Base-by-base conservation (phyloP, 192 early-diverging fungal species). In the Geranomyces michiganensis region DNA sequence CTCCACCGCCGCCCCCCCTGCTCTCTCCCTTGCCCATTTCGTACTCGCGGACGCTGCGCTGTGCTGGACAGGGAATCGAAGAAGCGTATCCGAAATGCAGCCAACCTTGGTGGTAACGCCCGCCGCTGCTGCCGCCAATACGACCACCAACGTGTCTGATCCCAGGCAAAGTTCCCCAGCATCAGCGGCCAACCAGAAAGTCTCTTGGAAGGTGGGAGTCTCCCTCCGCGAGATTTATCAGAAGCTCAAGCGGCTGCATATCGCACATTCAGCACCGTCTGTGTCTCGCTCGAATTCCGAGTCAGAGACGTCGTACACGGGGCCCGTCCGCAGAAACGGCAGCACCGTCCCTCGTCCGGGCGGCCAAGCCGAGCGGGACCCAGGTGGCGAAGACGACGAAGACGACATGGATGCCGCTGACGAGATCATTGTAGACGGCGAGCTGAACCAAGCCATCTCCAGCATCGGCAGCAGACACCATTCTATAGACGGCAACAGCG, bases 351-450 rank as follows among this genome's bases (percentile, higher is more conserved):
- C 36, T 10, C 36, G 36, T 41, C n/a, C n/a, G n/a, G 36, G 36
- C 3, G 36, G 36, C 36, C 5, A 3, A 7, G 36, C 5, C 36
- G 5, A 41, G 36, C 51, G 58, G 58, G 26, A 7, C 9, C 22
- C 58, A 19, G 58, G 31, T 60, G 30, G 27, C 9, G 27, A 1
- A 27, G 58, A 60, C 27, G 26, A 26, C 22, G 58, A 31, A 4
- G 58, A 60, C 58, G 58, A 60, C 26, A 3, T 17, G 3, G 31
- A 32, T 27, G 31, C 2, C 1, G 31, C 58, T 4, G 58, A 60
- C 22, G 58, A 60, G 58, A 60, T 60, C 27, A 60, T 60, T 32
- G 58, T 60, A 2, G 58, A 60, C 6, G 19, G 22, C 15, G 58
- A 60, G 27, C 5, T 29, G 6, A 19, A 4, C 1, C 22, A 19